Conservation (phyloP, 1,284 basidiomycete species). For the Peniophora sp. region DNA sequence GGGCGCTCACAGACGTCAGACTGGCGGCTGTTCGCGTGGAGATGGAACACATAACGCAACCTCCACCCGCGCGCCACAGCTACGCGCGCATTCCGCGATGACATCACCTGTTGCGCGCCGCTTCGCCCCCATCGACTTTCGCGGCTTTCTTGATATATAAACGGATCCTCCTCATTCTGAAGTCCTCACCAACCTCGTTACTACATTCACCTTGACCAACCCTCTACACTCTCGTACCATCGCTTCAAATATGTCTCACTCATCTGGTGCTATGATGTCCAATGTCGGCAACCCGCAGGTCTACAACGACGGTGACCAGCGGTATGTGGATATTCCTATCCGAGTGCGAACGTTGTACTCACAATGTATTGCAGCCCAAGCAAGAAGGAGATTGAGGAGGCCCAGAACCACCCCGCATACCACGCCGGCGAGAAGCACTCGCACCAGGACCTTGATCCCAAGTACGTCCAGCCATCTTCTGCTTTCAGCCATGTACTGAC, state of each 20-base stretch:
- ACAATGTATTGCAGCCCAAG: conserved; percentile 3
- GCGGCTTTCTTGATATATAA: too few relatives aligned
- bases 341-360: too few relatives aligned
- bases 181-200: too few relatives aligned
- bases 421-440: conserved; percentile 23
- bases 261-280: conserved; percentile 16
- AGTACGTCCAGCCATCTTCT: conserved; percentile 20
- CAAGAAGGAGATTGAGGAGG: not conserved
- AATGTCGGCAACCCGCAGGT: conserved; percentile 36
- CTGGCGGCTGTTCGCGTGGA: too few relatives aligned
- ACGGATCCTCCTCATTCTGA: too few relatives aligned
- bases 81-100: too few relatives aligned
- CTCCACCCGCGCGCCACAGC: too few relatives aligned
- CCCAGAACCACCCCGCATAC: conserved; percentile 10
- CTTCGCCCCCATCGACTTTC: not conserved
- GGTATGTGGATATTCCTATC: too few relatives aligned
- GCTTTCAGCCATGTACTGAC: not conserved
- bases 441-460: conserved; percentile 30
- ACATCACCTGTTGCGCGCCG: not conserved
- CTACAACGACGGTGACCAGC: conserved; percentile 35
- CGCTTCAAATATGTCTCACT: not conserved
- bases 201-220: too few relatives aligned
- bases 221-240: too few relatives aligned
- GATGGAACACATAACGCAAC: too few relatives aligned
- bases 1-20: too few relatives aligned